These are phyloP conservation scores for Euphorbia pulcherrima DNA, from an alignment of 345 rosid genomes.

Conservation along the genomic window DNA sequence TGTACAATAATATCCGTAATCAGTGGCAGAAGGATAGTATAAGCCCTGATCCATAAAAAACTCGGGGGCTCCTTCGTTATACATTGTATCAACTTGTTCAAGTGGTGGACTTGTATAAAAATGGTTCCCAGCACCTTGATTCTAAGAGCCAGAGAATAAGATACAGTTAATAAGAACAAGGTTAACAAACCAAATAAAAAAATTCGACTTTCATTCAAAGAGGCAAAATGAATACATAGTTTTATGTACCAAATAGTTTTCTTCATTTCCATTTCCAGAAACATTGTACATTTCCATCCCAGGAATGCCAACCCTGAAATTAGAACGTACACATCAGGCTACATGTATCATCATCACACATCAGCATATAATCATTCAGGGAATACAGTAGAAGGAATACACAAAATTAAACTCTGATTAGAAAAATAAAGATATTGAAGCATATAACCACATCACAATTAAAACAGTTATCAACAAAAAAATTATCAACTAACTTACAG, in stretches of 20 bases:
- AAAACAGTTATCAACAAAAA: neutral
- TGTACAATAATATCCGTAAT: slow-evolving; percentile 89
- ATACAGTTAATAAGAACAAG: slow-evolving; percentile 6
- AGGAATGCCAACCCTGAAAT: slow-evolving; percentile 32
- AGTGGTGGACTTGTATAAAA: slow-evolving; percentile 32
- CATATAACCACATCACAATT: neutral
- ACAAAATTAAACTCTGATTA: neutral
- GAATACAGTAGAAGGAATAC: neutral
- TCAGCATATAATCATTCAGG: neutral
- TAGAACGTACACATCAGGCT: neutral
- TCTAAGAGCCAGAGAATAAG: slow-evolving; percentile 19
- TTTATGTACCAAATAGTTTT: slow-evolving; percentile 32
- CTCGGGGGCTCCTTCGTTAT: slow-evolving; percentile 75
- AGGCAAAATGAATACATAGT: neutral
- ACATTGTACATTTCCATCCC: slow-evolving; percentile 40
- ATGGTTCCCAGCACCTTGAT: slow-evolving; percentile 45
- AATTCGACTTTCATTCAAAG: neutral
- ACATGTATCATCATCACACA: neutral
- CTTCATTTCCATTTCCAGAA: slow-evolving; percentile 32
- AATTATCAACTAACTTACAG: too few species aligned
- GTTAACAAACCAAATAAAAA: neutral
- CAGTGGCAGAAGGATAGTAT: slow-evolving; percentile 68
- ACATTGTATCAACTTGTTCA: slow-evolving; percentile 62
- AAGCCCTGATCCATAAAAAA: slow-evolving; percentile 64
- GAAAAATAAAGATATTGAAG: neutral